Evolutionary conservation across 2,329 filamentous ascomycete species (phyloP), one percentile per base, ranked within the genome.

Genomic region (Aspergillus fructus): DNA sequence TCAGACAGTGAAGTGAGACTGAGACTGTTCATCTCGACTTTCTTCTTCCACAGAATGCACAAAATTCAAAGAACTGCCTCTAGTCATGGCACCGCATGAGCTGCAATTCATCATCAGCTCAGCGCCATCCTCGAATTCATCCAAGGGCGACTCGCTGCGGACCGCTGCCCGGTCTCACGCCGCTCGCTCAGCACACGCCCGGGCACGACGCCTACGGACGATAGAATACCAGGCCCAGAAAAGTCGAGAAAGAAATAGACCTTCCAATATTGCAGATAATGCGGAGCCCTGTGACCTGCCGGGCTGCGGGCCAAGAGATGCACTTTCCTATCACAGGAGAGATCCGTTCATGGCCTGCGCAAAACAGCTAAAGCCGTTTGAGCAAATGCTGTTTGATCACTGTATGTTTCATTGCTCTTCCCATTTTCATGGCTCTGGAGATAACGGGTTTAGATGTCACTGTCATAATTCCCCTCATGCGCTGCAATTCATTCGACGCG

Each of bases 161-260:
- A 62, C 40, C 7, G 27, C 53, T 15, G 59, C 61, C 9, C 62
- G 53, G 19, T 60, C 62, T n/a, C 64, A 66, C 24, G 64, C 62
- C 2, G 63, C 63, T 37, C 63, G 63, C 34, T 49, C 61, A 5
- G 48, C 60, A 19, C 63, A 65, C 19, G 63, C 63, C 43, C 59
- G 56, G 48, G 50, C 23, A 41, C 17, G 64, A 33, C 64, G 61
- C 15, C 52, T 56, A 11, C 61, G 64, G 19, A 66, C 55, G 12
- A 41, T 58, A n/a, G 55, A 63, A 52, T 63, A 66, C 37, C 63
- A 65, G 49, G 57, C 62, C 23, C 60, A 62, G 40, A 62, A 62
- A 41, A 27, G 11, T 46, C 19, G 6, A 27, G 5, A 13, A 2
- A 7, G 1, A 9, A 9, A n/a, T 15, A 15, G 24, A 5, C 7